A percentile compares a stretch with the other conserved stretches of the same genome.
phyloP scores from a whole-genome alignment of 2,329 filamentous ascomycete species.

The Aspergillaceae sp. region DNA sequence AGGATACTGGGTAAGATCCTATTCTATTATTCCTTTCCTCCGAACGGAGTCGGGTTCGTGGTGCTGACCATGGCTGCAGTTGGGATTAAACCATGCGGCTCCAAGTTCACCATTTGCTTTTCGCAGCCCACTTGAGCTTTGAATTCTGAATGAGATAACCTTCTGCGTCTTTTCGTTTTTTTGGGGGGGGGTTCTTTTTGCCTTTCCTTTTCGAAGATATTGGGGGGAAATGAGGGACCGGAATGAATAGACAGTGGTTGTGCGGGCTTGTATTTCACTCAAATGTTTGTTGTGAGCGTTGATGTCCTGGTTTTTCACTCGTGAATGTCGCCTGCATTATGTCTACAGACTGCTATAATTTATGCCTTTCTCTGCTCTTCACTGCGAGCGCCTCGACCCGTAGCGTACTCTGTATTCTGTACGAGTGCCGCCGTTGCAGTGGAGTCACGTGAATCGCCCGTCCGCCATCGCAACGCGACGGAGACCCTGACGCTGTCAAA shows the following conservation, averaged over 20 bases:
- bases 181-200: neutral
- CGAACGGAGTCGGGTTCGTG: too few species aligned
- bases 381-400: neutral
- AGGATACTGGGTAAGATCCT: constrained; percentile 59
- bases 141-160: neutral
- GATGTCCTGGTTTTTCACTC: too few species aligned
- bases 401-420: neutral
- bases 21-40: neutral
- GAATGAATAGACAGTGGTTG: constrained; percentile 5
- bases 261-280: constrained; percentile 15
- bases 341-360: constrained; percentile 4
- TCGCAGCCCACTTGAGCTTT: neutral
- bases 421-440: neutral
- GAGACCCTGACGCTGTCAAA: neutral
- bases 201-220: neutral
- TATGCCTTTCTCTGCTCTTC: constrained; percentile 1
- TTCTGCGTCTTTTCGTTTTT: neutral
- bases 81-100: constrained; percentile 18
- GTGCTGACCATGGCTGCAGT: constrained; percentile 6
- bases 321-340: neutral
- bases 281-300: neutral
- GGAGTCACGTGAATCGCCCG: constrained; percentile 8
- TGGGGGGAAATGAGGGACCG: neutral
- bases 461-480: constrained; percentile 8
- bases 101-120: neutral